Evolutionary conservation across 208 protist species (phyloP).

Genomic region (Leishmania gerbilli): DNA sequence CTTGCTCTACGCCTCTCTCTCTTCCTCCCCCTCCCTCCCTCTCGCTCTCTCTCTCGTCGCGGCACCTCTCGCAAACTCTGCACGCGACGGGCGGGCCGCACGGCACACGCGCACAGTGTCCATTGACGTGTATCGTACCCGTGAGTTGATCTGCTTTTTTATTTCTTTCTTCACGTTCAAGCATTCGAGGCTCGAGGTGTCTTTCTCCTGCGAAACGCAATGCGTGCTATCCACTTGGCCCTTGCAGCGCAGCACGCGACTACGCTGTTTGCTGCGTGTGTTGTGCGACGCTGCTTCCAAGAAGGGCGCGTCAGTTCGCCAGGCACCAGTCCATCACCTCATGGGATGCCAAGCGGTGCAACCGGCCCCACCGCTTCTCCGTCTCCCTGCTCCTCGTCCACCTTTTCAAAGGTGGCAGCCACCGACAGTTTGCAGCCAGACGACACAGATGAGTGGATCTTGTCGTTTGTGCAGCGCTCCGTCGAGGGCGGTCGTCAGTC

Average conservation of each 20-base stretch:
- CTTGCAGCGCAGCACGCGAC: background rate
- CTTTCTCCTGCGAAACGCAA: background rate
- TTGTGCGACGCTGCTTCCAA: background rate
- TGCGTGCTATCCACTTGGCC: background rate
- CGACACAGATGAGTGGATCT: constrained; percentile 49
- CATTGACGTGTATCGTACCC: background rate
- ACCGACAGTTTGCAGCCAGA: constrained; percentile 22
- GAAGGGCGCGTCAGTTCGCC: background rate
- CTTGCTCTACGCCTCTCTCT: background rate
- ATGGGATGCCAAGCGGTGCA: constrained; percentile 4
- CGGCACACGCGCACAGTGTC: background rate
- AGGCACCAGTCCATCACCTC: background rate
- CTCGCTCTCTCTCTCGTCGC: constrained; percentile 4
- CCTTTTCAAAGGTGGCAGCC: background rate
- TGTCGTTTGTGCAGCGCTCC: constrained; percentile 34
- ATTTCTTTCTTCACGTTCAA: background rate
- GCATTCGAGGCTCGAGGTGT: background rate
- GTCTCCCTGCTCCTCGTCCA: background rate
- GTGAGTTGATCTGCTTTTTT: background rate
- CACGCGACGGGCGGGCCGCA: background rate
- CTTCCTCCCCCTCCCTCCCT: background rate
- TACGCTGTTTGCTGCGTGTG: background rate
- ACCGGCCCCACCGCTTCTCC: background rate
- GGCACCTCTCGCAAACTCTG: background rate
- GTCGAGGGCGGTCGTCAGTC: constrained; percentile 51